A percentile compares a stretch with the other conserved stretches of the same genome.
Conservation (phyloP, 441 rosid species). For the Arabidopsis lyrata region DNA sequence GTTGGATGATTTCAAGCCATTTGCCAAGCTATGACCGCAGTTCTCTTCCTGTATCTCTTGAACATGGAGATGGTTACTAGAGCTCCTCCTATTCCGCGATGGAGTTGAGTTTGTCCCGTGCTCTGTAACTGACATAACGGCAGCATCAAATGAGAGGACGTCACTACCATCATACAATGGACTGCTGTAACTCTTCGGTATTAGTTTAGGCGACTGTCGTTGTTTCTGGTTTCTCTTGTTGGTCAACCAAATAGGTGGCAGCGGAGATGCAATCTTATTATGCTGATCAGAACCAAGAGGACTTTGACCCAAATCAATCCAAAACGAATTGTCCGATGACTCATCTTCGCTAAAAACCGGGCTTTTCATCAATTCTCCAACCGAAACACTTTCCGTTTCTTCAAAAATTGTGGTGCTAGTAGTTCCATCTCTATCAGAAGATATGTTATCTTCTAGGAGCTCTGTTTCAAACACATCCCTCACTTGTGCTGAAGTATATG, state of each 20-base stretch:
- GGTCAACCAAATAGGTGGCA: constrained; percentile 79
- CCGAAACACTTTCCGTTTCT: constrained; percentile 79
- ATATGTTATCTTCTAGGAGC: constrained; percentile 67
- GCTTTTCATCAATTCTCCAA: constrained; percentile 95
- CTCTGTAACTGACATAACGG: constrained; percentile 64
- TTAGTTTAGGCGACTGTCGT: constrained; percentile 67
- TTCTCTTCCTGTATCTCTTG: constrained; percentile 83
- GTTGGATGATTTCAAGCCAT: constrained; percentile 53
- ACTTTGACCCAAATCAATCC: constrained; percentile 98
- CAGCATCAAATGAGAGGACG: constrained; percentile 92
- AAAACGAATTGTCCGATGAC: constrained; percentile 79
- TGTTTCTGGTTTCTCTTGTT: constrained; percentile 62
- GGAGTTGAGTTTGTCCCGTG: constrained; percentile 51
- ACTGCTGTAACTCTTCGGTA: constrained; percentile 74
- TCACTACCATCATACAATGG: constrained; percentile 75
- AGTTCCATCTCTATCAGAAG: constrained; percentile 88
- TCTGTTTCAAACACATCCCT: constrained; percentile 92
- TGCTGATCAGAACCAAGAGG: constrained; percentile 76
- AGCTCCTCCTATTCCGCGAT: constrained; percentile 43
- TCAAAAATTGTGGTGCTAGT: constrained; percentile 80
- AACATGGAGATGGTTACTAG: constrained; percentile 34
- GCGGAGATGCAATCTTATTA: constrained; percentile 68
- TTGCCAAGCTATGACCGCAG: constrained; percentile 29
- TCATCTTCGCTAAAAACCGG: constrained; percentile 96
- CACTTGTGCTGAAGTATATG: constrained; percentile 85